Conservation (phyloP, 2,329 filamentous ascomycete genomes). For the Paraconiothyrium brasiliense region DNA sequence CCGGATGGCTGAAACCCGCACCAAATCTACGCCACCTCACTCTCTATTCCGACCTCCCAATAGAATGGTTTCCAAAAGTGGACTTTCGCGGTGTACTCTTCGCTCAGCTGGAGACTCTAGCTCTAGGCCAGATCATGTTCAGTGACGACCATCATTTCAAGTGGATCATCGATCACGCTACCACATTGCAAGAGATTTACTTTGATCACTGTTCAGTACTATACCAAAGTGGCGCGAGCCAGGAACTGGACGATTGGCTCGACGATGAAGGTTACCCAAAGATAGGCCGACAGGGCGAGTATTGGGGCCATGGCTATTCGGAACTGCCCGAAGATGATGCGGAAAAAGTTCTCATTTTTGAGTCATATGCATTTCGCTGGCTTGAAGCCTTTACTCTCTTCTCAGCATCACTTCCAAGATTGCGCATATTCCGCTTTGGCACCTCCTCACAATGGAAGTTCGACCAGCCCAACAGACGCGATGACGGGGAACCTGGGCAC, state of each 20-base stretch:
- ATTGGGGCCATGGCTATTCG: background rate
- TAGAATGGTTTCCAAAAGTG: conserved; percentile 21
- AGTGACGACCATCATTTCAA: conserved; percentile 18
- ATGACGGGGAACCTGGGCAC: background rate
- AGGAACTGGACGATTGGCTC: conserved; percentile 11
- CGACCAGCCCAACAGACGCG: background rate
- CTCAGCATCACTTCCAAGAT: background rate
- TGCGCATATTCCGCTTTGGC: conserved; percentile 19
- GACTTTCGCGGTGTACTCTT: conserved; percentile 18
- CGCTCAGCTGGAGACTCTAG: conserved; percentile 13
- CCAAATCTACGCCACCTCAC: conserved; percentile 14
- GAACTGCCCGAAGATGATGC: no score
- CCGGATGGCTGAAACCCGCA: conserved; percentile 11
- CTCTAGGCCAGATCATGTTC: conserved; percentile 17
- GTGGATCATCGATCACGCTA: conserved; percentile 20
- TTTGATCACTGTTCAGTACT: conserved; percentile 21
- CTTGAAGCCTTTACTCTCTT: conserved; percentile 17
- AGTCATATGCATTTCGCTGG: conserved; percentile 15
- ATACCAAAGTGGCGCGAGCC: conserved; percentile 9
- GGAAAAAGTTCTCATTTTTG: background rate
- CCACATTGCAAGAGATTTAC: conserved; percentile 18
- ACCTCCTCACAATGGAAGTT: conserved; percentile 18
- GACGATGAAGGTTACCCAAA: conserved; percentile 18
- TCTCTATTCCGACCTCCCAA: conserved; percentile 18
- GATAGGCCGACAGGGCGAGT: background rate